These are phyloP conservation scores for Flaveria linearis DNA, from an alignment of 129 eudicot species.

Conservation along the genomic window DNA sequence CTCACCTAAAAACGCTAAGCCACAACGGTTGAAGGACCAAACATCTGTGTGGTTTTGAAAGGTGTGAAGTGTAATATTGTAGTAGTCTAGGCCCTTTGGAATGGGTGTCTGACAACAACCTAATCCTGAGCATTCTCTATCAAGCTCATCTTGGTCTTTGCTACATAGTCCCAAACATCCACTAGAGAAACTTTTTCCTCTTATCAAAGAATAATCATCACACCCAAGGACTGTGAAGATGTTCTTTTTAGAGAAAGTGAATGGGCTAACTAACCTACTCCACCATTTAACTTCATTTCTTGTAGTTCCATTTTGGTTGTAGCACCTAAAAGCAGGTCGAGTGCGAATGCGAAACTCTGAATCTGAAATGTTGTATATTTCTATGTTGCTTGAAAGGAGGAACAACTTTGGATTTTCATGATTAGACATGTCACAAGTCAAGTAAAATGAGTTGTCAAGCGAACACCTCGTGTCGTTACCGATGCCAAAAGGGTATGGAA, in stretches of 20 bases:
- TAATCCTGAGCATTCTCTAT: constrained; percentile 34
- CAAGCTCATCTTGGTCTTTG: background rate
- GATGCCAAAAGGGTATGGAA: constrained; percentile 43
- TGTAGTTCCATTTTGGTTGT: background rate
- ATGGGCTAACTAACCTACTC: background rate
- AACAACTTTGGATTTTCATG: constrained; percentile 22
- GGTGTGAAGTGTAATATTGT: background rate
- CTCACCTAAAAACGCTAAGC: constrained; percentile 41
- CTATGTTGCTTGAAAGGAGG: background rate
- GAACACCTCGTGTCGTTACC: constrained; percentile 26
- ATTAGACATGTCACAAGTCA: constrained; percentile 31
- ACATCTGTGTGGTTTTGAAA: background rate
- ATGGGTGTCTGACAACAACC: constrained; percentile 47
- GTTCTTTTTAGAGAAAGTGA: constrained; percentile 17
- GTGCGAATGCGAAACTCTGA: background rate
- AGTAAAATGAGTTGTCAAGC: constrained; percentile 8
- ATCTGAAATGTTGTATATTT: background rate
- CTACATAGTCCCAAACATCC: background rate
- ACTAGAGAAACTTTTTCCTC: background rate
- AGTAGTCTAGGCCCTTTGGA: constrained; percentile 28
- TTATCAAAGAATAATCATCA: constrained; percentile 2
- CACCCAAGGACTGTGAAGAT: constrained; percentile 25
- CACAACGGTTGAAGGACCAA: constrained; percentile 22
- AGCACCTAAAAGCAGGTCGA: background rate
- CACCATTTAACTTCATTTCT: background rate